Conservation (phyloP, 225 moss, liverwort and hornwort species). For the Physcomitrellopsis africana region DNA sequence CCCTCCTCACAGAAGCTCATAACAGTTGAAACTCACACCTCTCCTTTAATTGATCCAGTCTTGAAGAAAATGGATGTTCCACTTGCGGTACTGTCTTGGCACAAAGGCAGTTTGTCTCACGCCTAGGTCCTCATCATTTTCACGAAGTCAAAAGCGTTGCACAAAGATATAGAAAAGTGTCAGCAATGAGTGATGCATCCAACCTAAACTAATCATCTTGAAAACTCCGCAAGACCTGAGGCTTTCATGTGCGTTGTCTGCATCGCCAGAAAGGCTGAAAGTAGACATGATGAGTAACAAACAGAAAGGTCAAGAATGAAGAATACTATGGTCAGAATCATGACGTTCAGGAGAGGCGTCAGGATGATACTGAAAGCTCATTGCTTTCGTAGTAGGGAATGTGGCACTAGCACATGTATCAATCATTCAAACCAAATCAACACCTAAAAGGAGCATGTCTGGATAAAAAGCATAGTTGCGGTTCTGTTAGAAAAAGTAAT, state of each 20-base stretch:
- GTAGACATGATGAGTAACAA: not conserved
- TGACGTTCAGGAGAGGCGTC: slow-evolving; percentile 76
- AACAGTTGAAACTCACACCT: not conserved
- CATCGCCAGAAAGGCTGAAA: not conserved
- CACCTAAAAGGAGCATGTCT: slow-evolving; percentile 61
- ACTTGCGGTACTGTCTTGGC: not conserved
- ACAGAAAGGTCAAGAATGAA: not conserved
- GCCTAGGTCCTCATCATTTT: slow-evolving; percentile 52
- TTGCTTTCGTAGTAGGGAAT: slow-evolving; percentile 72
- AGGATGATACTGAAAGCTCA: slow-evolving; percentile 78
- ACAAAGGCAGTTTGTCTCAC: not conserved
- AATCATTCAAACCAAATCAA: slow-evolving; percentile 69
- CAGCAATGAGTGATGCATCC: not conserved
- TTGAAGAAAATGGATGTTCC: not conserved
- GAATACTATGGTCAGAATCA: slow-evolving; percentile 62
- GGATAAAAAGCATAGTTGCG: slow-evolving; percentile 78
- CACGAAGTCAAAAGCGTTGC: slow-evolving; percentile 65
- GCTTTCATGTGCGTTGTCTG: not conserved
- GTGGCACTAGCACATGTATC: slow-evolving; percentile 63
- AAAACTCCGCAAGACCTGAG: not conserved
- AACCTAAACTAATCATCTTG: not conserved
- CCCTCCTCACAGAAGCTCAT: not conserved
- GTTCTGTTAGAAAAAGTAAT: slow-evolving; percentile 38
- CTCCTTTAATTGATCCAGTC: not conserved
- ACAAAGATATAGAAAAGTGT: not conserved